Percentiles rank a stretch among this genome's conserved stretches.
Conservation (phyloP, 768 basidiomycete species). For the Lactifluus volemus region DNA sequence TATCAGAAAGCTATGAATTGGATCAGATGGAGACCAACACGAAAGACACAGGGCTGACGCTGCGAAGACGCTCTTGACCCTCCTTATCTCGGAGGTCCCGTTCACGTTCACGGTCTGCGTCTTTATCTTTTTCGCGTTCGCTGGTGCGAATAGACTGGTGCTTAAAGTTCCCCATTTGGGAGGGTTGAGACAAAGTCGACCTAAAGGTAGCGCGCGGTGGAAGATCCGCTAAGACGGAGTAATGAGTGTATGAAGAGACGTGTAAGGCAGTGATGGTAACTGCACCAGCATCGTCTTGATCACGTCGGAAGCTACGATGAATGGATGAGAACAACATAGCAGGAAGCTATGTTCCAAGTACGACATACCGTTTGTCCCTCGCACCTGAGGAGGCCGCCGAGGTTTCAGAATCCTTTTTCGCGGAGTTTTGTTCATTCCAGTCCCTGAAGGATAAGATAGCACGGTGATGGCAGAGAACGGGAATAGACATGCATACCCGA, state of each 20-base stretch:
- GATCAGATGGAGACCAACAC: constrained; percentile 1
- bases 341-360: not conserved
- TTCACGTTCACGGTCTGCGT: constrained; percentile 39
- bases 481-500: constrained; percentile 50
- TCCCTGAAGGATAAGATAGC: constrained; percentile 26
- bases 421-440: constrained; percentile 53
- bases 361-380: constrained; percentile 57
- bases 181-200: constrained; percentile 66
- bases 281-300: constrained; percentile 66
- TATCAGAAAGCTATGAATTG: constrained; percentile 65
- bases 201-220: constrained; percentile 61
- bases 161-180: constrained; percentile 91
- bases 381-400: constrained; percentile 37
- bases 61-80: constrained; percentile 69
- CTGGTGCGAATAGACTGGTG: constrained; percentile 70
- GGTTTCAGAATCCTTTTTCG: constrained; percentile 61
- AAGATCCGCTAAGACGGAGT: constrained; percentile 31
- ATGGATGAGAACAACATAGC: constrained; percentile 17
- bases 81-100: constrained; percentile 61
- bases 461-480: constrained; percentile 10
- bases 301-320: constrained; percentile 56
- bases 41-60: constrained; percentile 38
- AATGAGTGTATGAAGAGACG: constrained; percentile 6
- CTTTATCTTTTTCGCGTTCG: constrained; percentile 40
- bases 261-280: not conserved